phyloP scores from a whole-genome alignment of 768 basidiomycete species.

The Leccinum truebloodii region DNA sequence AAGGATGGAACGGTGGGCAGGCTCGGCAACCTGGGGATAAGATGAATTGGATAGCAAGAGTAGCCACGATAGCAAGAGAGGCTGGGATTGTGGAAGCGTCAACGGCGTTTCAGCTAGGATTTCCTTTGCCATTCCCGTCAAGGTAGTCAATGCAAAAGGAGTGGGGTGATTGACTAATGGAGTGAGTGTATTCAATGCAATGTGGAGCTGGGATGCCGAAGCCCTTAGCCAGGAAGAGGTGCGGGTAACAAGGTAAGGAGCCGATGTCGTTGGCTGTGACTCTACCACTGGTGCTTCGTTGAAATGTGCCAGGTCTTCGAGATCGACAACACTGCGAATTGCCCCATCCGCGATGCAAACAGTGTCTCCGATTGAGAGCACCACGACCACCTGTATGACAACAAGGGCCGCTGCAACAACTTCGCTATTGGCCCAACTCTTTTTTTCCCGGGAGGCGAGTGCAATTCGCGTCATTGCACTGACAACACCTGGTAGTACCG shows the following conservation, averaged over 20 bases:
- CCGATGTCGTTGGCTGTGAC: conserved; percentile 26
- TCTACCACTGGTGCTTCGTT: conserved; percentile 15
- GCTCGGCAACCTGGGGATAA: conserved; percentile 51
- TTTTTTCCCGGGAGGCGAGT: conserved; percentile 51
- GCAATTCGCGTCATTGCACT: conserved; percentile 75
- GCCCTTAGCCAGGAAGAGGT: conserved; percentile 79
- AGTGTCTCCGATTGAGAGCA: conserved; percentile 64
- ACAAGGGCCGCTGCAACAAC: conserved; percentile 57
- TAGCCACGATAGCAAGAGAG: conserved; percentile 69
- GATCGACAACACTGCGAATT: conserved; percentile 50
- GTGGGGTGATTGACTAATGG: conserved; percentile 73
- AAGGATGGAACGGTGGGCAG: conserved; percentile 49
- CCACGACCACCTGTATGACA: conserved; percentile 55
- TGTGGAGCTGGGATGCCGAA: conserved; percentile 79
- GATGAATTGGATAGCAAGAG: conserved; percentile 68
- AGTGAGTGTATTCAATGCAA: conserved; percentile 76
- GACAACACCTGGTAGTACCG: conserved; percentile 82
- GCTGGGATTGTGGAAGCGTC: conserved; percentile 67
- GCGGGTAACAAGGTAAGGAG: conserved; percentile 53
- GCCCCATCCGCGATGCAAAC: conserved; percentile 64
- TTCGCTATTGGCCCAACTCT: conserved; percentile 75
- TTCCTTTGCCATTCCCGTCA: conserved; percentile 54
- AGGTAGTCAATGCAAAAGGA: conserved; percentile 57
- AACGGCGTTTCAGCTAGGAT: conserved; percentile 57
- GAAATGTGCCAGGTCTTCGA: conserved; percentile 61